Conservation (phyloP, 129 eudicot genomes). For the Flaveria linearis region DNA sequence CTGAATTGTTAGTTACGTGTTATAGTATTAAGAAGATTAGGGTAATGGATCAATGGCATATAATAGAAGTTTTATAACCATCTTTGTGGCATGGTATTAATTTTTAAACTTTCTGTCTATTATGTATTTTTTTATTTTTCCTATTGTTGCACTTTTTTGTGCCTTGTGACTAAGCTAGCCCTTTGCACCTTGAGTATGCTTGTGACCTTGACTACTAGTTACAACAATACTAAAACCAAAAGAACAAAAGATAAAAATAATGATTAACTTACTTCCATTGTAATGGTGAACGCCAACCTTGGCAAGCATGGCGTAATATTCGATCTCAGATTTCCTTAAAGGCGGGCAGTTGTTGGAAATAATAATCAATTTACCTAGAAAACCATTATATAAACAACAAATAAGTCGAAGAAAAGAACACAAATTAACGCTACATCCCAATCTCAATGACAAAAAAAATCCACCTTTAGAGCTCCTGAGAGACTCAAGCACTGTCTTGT, state of each 20-base stretch:
- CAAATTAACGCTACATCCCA: not conserved
- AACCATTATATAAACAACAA: conserved; percentile 3
- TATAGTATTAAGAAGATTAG: not conserved
- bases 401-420: not conserved
- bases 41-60: too few relatives aligned
- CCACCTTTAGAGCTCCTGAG: conserved; percentile 64
- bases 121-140: too few relatives aligned
- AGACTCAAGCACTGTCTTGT: conserved; percentile 69
- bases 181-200: not conserved
- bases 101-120: not conserved
- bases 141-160: not conserved
- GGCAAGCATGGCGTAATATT: conserved; percentile 85
- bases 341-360: conserved; percentile 83
- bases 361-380: conserved; percentile 58
- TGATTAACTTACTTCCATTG: conserved; percentile 69
- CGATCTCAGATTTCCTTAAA: conserved; percentile 77
- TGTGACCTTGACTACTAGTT: not conserved
- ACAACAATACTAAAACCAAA: not conserved
- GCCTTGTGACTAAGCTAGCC: not conserved
- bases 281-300: conserved; percentile 86
- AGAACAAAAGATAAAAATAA: not conserved
- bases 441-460: not conserved
- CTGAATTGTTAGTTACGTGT: not conserved
- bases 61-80: not conserved
- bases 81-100: not conserved